Base-by-base conservation (phyloP, 768 basidiomycete species). In the Hypholoma fasciculare region DNA sequence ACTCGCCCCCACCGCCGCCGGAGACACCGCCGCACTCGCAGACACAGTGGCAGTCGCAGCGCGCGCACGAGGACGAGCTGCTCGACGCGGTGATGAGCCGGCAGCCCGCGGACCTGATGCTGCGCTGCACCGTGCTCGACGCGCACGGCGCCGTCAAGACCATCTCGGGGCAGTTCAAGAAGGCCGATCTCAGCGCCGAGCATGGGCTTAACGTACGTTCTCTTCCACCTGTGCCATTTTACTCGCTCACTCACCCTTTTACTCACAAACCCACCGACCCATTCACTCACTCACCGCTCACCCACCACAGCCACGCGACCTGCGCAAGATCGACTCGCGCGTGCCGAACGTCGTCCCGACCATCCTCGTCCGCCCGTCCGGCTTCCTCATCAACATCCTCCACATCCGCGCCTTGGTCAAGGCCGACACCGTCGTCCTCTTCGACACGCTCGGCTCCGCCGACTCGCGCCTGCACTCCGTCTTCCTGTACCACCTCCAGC, bases 371-470 rank as follows among this genome's bases (percentile, higher is more conserved):
- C 83, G 96, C 62, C 89, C 87, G 67, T 88, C 93, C 73, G 93
- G 91, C 48, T 86, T 98, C 63, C 79, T 98, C 60, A 93, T 92
- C 49, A 98, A 96, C 66, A 90, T 98, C 42, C 83, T 98, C 34
- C 96, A 98, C 67, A 94, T 98, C 49, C 86, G 96, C 52, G 95
- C 94, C 1, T 84, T 98, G 42, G 89, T 98, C 68, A 98, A 98
- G 73, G 90, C 94, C 8, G 92, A 97, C 69, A 79, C 90, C 39
- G 92, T 97, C 46, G 80, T 96, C 37, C 82, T 98, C 40, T 98
- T 98, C 69, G 96, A 98, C 68, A 89, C 91, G 1, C 93, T 87
- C 69, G 96, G 95, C 8, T 93, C 90, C 23, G 84, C 85, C 13
- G 91, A 96, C 71, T 94, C 93, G 2, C 78, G 88, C 56, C 80